Conservation (phyloP, 257 asterid species). For the Perilla frutescens region DNA sequence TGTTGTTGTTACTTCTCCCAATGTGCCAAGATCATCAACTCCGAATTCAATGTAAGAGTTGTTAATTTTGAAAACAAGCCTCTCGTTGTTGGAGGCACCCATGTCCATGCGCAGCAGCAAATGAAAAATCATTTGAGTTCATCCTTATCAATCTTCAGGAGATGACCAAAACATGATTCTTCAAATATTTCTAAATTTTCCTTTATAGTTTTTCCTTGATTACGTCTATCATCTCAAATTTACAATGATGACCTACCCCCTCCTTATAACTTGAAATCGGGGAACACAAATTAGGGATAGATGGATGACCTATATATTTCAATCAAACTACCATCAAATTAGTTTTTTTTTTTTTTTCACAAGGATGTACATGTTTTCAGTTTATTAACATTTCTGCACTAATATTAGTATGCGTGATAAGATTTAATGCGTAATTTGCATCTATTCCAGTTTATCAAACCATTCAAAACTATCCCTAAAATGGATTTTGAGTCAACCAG, state of each 20-base stretch:
- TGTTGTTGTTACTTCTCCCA: not conserved
- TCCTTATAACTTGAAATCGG: not conserved
- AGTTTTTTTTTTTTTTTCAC: too few relatives aligned
- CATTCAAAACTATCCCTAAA: too few relatives aligned
- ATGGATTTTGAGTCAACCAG: too few relatives aligned
- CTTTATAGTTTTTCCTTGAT: not conserved
- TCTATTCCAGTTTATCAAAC: too few relatives aligned
- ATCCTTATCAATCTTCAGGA: not conserved
- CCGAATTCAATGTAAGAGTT: not conserved
- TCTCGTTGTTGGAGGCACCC: not conserved
- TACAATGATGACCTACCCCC: not conserved
- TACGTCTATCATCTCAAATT: not conserved
- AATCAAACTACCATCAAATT: too few relatives aligned
- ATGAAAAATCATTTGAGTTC: not conserved
- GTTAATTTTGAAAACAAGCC: conserved; percentile 3
- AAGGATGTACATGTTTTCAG: too few relatives aligned
- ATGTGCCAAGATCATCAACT: not conserved
- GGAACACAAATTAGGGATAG: not conserved
- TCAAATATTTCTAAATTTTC: not conserved
- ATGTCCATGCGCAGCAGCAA: not conserved
- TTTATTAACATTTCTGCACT: too few relatives aligned
- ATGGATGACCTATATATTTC: not conserved
- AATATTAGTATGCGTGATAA: too few relatives aligned
- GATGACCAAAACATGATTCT: not conserved
- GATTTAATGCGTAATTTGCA: too few relatives aligned